Conservation (phyloP, 805 yeast genomes). For the Pichia manshurica region DNA sequence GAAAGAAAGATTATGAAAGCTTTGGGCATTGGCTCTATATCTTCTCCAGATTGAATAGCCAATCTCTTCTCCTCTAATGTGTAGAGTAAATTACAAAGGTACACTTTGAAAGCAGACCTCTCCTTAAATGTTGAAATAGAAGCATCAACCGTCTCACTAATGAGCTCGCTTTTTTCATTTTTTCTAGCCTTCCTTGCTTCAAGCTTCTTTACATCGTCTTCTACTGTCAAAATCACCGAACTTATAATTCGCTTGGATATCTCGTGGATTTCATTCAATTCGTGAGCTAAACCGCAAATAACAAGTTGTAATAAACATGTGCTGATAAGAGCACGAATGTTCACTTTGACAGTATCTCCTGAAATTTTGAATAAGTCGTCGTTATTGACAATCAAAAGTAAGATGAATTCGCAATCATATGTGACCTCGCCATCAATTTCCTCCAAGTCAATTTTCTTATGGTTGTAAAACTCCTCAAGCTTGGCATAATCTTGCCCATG, state of each 20-base stretch:
- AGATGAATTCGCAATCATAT: slow-evolving; percentile 70
- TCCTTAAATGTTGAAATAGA: slow-evolving; percentile 43
- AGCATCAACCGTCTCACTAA: not conserved
- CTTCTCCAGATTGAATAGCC: slow-evolving; percentile 11
- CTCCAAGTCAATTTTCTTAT: slow-evolving; percentile 14
- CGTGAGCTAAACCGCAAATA: slow-evolving; percentile 41
- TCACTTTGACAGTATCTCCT: slow-evolving; percentile 31
- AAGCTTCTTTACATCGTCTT: slow-evolving; percentile 31
- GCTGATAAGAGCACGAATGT: slow-evolving; percentile 53
- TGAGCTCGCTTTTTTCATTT: not conserved
- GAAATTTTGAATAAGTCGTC: slow-evolving; percentile 47
- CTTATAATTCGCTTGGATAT: slow-evolving; percentile 41
- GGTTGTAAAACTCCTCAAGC: slow-evolving; percentile 28
- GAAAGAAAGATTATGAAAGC: slow-evolving; percentile 52
- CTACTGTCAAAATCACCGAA: slow-evolving; percentile 40
- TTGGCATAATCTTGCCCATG: slow-evolving; percentile 9
- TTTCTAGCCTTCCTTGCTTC: slow-evolving; percentile 11
- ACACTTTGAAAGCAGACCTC: slow-evolving; percentile 46
- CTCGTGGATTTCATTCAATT: slow-evolving; percentile 22
- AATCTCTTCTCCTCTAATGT: slow-evolving; percentile 26
- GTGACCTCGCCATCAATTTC: slow-evolving; percentile 19
- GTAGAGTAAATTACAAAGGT: slow-evolving; percentile 42
- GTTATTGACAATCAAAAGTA: slow-evolving; percentile 56
- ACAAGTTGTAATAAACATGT: slow-evolving; percentile 49
- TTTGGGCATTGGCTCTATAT: slow-evolving; percentile 31